A percentile compares a stretch with the other conserved stretches of the same genome.
These are phyloP conservation scores for Rossbeevera mucosa DNA, from an alignment of 768 basidiomycete genomes.

Conservation along the genomic window DNA sequence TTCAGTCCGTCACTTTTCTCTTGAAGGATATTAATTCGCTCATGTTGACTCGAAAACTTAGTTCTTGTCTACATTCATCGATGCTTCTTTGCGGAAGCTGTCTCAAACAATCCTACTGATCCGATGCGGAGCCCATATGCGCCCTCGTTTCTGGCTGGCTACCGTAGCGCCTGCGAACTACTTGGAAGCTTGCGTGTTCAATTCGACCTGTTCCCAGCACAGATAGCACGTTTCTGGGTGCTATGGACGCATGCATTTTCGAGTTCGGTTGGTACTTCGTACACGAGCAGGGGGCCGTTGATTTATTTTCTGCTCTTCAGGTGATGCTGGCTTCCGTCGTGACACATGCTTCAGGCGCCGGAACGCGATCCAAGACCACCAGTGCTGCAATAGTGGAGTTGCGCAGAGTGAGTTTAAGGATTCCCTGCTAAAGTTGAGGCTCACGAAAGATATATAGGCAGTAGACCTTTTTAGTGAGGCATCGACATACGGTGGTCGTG, in stretches of 20 bases:
- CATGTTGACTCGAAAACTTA: slow-evolving; percentile 19
- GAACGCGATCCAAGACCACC: slow-evolving; percentile 58
- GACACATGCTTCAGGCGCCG: slow-evolving; percentile 49
- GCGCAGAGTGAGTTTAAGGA: slow-evolving; percentile 27
- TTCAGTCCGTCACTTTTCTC: slow-evolving; percentile 43
- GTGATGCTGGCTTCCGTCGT: slow-evolving; percentile 77
- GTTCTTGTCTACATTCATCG: slow-evolving; percentile 73
- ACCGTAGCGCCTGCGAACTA: slow-evolving; percentile 60
- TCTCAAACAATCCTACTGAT: slow-evolving; percentile 57
- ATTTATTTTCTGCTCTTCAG: slow-evolving; percentile 31
- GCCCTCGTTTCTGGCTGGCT: slow-evolving; percentile 64
- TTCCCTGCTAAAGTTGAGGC: not conserved
- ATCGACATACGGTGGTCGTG: slow-evolving; percentile 58
- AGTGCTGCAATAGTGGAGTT: slow-evolving; percentile 66
- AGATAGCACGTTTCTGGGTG: slow-evolving; percentile 65
- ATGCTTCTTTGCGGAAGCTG: slow-evolving; percentile 71
- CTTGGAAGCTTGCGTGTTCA: slow-evolving; percentile 45
- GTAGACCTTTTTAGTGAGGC: slow-evolving; percentile 63
- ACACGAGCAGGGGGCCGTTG: not conserved
- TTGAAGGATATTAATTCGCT: not conserved
- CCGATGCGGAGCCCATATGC: slow-evolving; percentile 67
- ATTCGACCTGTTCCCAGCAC: slow-evolving; percentile 48
- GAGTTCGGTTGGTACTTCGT: slow-evolving; percentile 43
- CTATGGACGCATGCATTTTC: slow-evolving; percentile 72
- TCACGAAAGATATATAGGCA: slow-evolving; percentile 30